A percentile compares a stretch with the other conserved stretches of the same genome.
These are phyloP conservation scores for Zasmidium citrigriseum DNA, from an alignment of 2,329 filamentous ascomycete genomes.

Conservation along the genomic window DNA sequence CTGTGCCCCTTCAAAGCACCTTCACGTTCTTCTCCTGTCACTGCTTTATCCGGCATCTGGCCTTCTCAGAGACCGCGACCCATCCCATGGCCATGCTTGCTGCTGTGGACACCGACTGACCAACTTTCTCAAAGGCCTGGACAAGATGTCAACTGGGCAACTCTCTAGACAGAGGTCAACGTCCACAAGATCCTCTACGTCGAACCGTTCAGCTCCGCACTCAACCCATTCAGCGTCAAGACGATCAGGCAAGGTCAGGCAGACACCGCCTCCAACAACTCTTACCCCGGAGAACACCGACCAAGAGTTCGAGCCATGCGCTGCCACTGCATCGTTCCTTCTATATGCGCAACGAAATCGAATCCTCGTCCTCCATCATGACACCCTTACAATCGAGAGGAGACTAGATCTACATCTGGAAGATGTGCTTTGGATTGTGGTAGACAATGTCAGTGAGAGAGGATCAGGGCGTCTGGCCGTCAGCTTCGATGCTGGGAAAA, in stretches of 20 bases:
- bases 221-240: slow-evolving; percentile 20
- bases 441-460: slow-evolving; percentile 87
- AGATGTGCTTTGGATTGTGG: slow-evolving; percentile 78
- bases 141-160: slow-evolving; percentile 47
- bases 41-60: slow-evolving; percentile 24
- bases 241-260: slow-evolving; percentile 15
- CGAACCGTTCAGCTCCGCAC: slow-evolving; percentile 33
- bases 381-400: slow-evolving; percentile 85
- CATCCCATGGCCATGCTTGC: slow-evolving; percentile 24
- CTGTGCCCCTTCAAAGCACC: slow-evolving; percentile 9
- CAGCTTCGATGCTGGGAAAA: slow-evolving; percentile 88
- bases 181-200: slow-evolving; percentile 32
- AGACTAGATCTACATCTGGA: slow-evolving; percentile 82
- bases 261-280: slow-evolving; percentile 43
- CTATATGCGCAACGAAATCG: slow-evolving; percentile 81
- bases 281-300: slow-evolving; percentile 50
- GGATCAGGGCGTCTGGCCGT: slow-evolving; percentile 84
- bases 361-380: slow-evolving; percentile 87
- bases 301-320: slow-evolving; percentile 76
- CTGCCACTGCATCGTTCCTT: slow-evolving; percentile 87
- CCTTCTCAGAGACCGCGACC: slow-evolving; percentile 24
- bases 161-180: slow-evolving; percentile 42
- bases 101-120: slow-evolving; percentile 26
- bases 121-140: slow-evolving; percentile 10
- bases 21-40: slow-evolving; percentile 25